These are phyloP conservation scores for Alternaria triticimaculans DNA, from an alignment of 2,329 filamentous ascomycete species.

Conservation along the genomic window DNA sequence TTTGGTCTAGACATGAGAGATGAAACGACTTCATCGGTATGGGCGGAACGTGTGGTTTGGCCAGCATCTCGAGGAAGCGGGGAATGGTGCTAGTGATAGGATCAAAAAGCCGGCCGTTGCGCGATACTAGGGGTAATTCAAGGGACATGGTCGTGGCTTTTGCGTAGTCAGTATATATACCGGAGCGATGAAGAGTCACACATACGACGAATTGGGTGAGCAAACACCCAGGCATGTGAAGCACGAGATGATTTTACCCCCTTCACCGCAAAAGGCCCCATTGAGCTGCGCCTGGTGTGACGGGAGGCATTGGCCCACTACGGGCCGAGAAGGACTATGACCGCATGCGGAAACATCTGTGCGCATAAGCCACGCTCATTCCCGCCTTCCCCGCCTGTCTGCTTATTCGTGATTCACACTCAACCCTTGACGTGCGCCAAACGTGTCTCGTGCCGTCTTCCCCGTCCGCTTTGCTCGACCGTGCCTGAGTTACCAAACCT, in stretches of 20 bases:
- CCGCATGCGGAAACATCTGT: conserved; percentile 23
- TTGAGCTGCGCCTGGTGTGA: conserved; percentile 34
- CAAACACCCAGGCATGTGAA: conserved; percentile 33
- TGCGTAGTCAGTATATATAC: conserved; percentile 30
- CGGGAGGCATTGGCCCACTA: conserved; percentile 33
- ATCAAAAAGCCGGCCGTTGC: conserved; percentile 22
- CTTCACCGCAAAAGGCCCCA: conserved; percentile 38
- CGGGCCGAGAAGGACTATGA: conserved; percentile 27
- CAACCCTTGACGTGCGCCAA: conserved; percentile 20
- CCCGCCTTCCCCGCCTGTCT: conserved; percentile 34
- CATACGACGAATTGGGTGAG: conserved; percentile 24
- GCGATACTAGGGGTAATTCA: conserved; percentile 25
- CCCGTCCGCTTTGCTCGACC: conserved; percentile 35
- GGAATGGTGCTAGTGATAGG: conserved; percentile 23
- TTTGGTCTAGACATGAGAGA: conserved; percentile 41
- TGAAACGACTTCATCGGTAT: conserved; percentile 33
- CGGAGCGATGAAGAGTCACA: conserved; percentile 24
- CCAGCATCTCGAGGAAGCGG: conserved; percentile 33
- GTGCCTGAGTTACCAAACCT: conserved; percentile 24
- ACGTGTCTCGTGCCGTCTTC: conserved; percentile 35
- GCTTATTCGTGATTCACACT: conserved; percentile 22
- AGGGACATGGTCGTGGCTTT: conserved; percentile 29
- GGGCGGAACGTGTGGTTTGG: conserved; percentile 27
- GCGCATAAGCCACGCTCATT: conserved; percentile 5
- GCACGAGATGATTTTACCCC: conserved; percentile 35